Percentiles rank a stretch among this genome's conserved stretches.
These are phyloP conservation scores for Syzygium aromaticum DNA, from an alignment of 345 rosid genomes.

Conservation along the genomic window DNA sequence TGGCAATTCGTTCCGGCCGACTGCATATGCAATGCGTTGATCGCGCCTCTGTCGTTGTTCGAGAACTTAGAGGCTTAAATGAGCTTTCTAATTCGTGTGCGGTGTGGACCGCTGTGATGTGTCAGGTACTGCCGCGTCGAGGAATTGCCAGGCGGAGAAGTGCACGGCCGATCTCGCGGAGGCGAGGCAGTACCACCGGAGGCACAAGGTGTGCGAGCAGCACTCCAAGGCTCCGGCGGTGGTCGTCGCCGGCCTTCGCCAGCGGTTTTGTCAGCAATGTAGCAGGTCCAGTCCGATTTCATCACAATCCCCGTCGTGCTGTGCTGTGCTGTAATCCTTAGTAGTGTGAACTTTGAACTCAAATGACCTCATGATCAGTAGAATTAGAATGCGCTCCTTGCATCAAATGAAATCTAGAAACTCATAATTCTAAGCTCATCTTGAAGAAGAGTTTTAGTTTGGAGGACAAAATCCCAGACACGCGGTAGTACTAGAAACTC, in stretches of 20 bases:
- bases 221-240: conserved; percentile 71
- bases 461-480: not conserved
- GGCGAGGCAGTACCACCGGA: conserved; percentile 49
- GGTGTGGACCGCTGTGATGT: not conserved
- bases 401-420: not conserved
- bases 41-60: not conserved
- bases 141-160: conserved; percentile 57
- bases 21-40: not conserved
- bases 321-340: not conserved
- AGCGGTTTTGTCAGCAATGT: conserved; percentile 81
- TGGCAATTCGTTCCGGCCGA: not conserved
- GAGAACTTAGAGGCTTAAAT: not conserved
- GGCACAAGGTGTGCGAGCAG: conserved; percentile 70
- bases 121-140: conserved; percentile 15
- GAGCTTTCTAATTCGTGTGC: not conserved
- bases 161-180: conserved; percentile 48
- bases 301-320: not conserved
- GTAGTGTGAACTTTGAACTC: not conserved
- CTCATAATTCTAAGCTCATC: not conserved
- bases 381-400: not conserved
- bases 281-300: conserved; percentile 38
- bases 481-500: not conserved
- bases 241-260: conserved; percentile 41
- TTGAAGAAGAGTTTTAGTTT: not conserved
- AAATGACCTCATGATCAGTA: not conserved